Evolutionary conservation across 345 rosid species (phyloP), one percentile per base, ranked within the genome.

Genomic region (Rhizophora mangle): DNA sequence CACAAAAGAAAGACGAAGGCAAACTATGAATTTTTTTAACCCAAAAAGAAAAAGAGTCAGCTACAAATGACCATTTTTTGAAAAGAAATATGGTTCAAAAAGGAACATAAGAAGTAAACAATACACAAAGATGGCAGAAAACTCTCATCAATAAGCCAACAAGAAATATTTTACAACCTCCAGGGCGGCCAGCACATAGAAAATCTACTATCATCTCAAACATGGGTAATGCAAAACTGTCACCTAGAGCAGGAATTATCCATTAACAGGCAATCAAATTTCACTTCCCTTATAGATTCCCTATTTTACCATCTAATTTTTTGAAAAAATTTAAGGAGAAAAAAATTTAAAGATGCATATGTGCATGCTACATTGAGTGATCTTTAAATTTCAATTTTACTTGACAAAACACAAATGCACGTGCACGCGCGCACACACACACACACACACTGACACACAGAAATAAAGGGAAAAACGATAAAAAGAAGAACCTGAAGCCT

Each of bases 401-500:
- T 13, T 43, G 13, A 11, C 5, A 43, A 43, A 43, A 13, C 49
- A 43, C 43, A 37, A 24, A 24, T 24, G 24, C 24, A 24, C 24
- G 24, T 24, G 24, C 24, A 24, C 46, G 2, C 46, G 10, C 9
- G 8, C 43, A 34, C 39, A 8, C 34, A 31, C 32, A 31, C 32
- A 31, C 2, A 36, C 15, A 36, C 39, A 36, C 1, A 39, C 46
- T 10, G 3, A 11, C 47, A 43, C 18, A 26, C 18, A 47, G 57
- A 21, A 47, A 3, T 21, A 36, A 55, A 46, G 46, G 54, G 0
- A 3, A 46, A 37, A 22, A 29, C 6, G 21, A 18, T 43, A 65
- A 47, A 65, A 47, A 51, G 68, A 13, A 43, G 46, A 52, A 90
- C 98, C 96, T 86, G 96, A 69, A 95, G 88, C 78, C 73, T 86